Conservation (phyloP, 2,329 filamentous ascomycete genomes). For the Sclerotinia subarctica region DNA sequence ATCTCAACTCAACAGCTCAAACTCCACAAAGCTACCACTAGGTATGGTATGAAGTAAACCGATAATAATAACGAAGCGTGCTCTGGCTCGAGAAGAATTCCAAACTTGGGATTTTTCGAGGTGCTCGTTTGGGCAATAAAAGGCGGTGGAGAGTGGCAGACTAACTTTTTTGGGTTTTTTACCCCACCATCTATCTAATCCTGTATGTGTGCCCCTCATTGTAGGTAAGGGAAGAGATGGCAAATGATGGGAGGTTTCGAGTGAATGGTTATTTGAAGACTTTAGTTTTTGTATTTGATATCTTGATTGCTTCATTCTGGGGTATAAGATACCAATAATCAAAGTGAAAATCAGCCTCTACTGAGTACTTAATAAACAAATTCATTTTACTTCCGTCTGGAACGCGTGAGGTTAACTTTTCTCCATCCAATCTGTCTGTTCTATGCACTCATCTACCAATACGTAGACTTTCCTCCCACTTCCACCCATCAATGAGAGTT, state of each 20-base stretch:
- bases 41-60: not conserved
- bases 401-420: not conserved
- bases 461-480: not conserved
- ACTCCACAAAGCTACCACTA: not conserved
- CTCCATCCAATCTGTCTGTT: not conserved
- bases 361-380: not conserved
- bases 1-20: not conserved
- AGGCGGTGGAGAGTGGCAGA: not conserved
- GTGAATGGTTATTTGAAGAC: no score
- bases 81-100: not conserved
- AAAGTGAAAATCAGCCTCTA: no score
- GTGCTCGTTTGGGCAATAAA: not conserved
- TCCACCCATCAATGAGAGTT: not conserved
- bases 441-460: not conserved
- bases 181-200: no score
- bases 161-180: not conserved
- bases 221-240: no score
- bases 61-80: not conserved
- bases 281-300: no score
- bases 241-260: no score
- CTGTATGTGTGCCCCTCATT: no score
- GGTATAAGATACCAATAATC: no score
- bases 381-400: not conserved
- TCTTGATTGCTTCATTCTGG: no score
- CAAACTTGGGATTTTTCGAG: slow-evolving; percentile 10